phyloP scores from a whole-genome alignment of 2,329 filamentous ascomycete genomes.

The Verticillium dahliae region DNA sequence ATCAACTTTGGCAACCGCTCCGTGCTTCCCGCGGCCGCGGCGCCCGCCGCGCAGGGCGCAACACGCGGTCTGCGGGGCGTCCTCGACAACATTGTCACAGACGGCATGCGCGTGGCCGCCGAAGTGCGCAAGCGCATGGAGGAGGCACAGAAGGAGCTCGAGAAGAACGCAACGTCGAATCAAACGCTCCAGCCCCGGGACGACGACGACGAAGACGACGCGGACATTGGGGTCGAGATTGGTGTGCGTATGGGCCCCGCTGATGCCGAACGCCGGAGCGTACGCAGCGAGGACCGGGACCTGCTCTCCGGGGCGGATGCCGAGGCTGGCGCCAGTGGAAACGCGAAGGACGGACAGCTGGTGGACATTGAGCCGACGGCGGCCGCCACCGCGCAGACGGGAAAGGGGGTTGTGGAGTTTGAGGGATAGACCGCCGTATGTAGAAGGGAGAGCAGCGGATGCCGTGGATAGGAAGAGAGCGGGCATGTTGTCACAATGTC shows the following conservation, averaged over 20 bases:
- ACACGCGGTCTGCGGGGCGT: constrained; percentile 80
- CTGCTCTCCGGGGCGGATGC: constrained; percentile 70
- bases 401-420: constrained; percentile 34
- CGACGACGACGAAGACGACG: constrained; percentile 64
- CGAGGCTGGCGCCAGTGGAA: constrained; percentile 45
- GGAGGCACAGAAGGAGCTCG: constrained; percentile 86
- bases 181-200: constrained; percentile 45
- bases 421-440: constrained; percentile 19
- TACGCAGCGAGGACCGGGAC: constrained; percentile 62
- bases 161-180: constrained; percentile 67
- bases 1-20: constrained; percentile 50
- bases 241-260: constrained; percentile 27
- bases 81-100: constrained; percentile 93
- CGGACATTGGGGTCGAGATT: constrained; percentile 39
- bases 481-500: neutral
- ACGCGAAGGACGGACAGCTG: constrained; percentile 23
- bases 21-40: constrained; percentile 30
- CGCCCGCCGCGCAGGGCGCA: constrained; percentile 45
- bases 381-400: constrained; percentile 19
- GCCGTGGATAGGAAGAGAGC: neutral
- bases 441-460: neutral
- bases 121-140: constrained; percentile 92
- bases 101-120: constrained; percentile 91
- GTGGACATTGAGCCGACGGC: constrained; percentile 22
- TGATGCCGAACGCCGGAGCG: constrained; percentile 56